Evolutionary conservation across 1,284 basidiomycete genomes (phyloP), one percentile per base, ranked within the genome.

Genomic region (Ustilago tritici): DNA sequence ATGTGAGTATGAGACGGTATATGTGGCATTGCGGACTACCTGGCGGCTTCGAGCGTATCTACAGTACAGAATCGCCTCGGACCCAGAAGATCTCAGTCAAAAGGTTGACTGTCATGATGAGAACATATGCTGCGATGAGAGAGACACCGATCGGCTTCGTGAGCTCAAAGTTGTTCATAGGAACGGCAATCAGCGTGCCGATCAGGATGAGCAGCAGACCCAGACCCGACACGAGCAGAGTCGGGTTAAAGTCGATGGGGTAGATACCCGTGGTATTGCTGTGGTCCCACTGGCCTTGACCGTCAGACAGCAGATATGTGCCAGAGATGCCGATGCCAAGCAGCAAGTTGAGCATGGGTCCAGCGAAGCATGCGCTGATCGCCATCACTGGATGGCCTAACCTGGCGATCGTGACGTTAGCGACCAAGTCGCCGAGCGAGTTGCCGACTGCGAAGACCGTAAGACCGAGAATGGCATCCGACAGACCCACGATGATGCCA

Each of bases 391-490:
- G 84, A 64, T 84, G 84, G 4, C 83, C 84, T 28, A 84, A 64
- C 19, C 78, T 58, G 8, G 84, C 83, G 94, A 86, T 82, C 56
- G 93, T 95, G 87, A 95, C 92, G 87, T 99, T 98, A 40, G 96
- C 95, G 3, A 99, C 95, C 19, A 98, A 90, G 87, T 99, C 96
- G 1, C 95, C 96, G 8, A 98, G 90, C 36, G 93, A 95, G 87
- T 98, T 98, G 28, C 96, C 96, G 38, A 98, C 90, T 0, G 95
- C 96, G 82, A 99, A 99, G 75, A 99, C 92, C 0, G 95, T 98
- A 57, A 98, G 88, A 3, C 96, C 96, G 61, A 99, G 93, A 83
- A 99, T 96, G 32, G 96, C 95, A 85, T 98, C 94, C n/a, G 93
- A 95, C 31, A 99, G 89, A 0, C 95, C 95, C 80, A 97, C 93